phyloP scores from a whole-genome alignment of 1,139 yeast genomes.

The Blastobotrys indianensis region DNA sequence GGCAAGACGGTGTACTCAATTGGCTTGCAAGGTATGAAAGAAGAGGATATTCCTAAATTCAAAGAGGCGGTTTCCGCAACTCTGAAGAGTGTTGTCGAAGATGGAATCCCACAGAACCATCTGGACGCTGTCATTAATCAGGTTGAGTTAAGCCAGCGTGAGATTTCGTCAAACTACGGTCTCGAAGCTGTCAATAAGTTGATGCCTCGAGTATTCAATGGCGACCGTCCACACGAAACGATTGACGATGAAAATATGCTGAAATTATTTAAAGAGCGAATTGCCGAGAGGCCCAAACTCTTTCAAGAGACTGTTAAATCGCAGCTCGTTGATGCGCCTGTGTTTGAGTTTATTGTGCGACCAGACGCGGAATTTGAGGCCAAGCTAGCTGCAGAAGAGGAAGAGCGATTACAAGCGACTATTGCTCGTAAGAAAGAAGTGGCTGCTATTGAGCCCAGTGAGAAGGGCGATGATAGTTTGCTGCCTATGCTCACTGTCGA shows the following conservation, averaged over 20 bases:
- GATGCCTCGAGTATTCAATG: constrained; percentile 80
- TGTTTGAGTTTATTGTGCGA: constrained; percentile 67
- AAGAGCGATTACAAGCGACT: constrained; percentile 37
- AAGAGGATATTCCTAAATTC: constrained; percentile 42
- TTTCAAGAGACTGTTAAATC: constrained; percentile 52
- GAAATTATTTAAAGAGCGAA: constrained; percentile 54
- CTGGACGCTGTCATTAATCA: constrained; percentile 85
- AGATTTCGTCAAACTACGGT: constrained; percentile 89
- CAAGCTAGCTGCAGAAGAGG: constrained; percentile 51
- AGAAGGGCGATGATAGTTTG: constrained; percentile 66
- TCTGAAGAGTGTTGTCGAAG: constrained; percentile 30
- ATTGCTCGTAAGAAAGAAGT: constrained; percentile 38
- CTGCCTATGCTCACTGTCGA: constrained; percentile 67
- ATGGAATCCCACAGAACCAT: constrained; percentile 52
- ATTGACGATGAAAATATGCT: constrained; percentile 63
- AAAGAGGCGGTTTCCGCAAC: constrained; percentile 42
- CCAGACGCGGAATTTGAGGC: constrained; percentile 56
- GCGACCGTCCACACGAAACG: constrained; percentile 64
- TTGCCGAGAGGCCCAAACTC: constrained; percentile 46
- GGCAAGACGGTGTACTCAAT: constrained; percentile 73
- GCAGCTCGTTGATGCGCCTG: constrained; percentile 48
- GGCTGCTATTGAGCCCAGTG: constrained; percentile 57
- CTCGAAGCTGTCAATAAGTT: constrained; percentile 66
- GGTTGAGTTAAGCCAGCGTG: constrained; percentile 74
- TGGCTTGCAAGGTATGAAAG: constrained; percentile 73